Evolutionary conservation across 192 early-diverging fungal genomes (phyloP).

Genomic region (Rhizoclosmatium globosum): DNA sequence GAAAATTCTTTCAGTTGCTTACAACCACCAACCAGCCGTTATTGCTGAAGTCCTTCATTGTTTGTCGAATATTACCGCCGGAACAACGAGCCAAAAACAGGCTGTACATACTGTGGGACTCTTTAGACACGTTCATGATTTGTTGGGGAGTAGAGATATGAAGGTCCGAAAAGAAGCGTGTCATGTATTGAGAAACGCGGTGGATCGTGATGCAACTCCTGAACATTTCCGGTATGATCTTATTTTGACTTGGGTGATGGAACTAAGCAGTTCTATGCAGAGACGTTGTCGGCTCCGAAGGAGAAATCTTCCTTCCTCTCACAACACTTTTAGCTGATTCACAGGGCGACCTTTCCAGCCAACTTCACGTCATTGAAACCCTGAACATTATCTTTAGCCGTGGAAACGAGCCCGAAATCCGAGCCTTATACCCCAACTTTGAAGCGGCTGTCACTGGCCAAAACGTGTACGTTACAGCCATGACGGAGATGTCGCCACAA

Average conservation of each 20-base stretch:
- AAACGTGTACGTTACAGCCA: conserved; percentile 36
- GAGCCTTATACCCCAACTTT: conserved; percentile 18
- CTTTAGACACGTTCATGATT: conserved; percentile 20
- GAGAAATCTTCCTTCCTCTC: conserved; percentile 30
- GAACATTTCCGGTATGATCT: conserved; percentile 35
- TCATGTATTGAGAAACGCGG: conserved; percentile 42
- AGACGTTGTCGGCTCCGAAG: conserved; percentile 35
- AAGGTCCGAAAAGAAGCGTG: conserved; percentile 37
- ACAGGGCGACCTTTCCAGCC: conserved; percentile 8
- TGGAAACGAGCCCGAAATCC: conserved; percentile 39
- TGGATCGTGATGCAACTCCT: conserved; percentile 39
- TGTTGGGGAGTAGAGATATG: conserved; percentile 5
- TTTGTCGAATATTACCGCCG: conserved; percentile 45
- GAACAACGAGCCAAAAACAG: conserved; percentile 39
- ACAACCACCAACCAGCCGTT: conserved; percentile 12
- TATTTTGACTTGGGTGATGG: background rate
- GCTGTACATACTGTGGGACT: conserved; percentile 20
- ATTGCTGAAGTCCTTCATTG: conserved; percentile 33
- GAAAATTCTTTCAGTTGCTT: conserved; percentile 5
- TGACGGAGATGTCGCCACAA: conserved; percentile 1
- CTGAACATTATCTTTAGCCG: conserved; percentile 41
- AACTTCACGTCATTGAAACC: conserved; percentile 30
- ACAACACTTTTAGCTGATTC: conserved; percentile 17
- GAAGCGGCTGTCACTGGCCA: conserved; percentile 4
- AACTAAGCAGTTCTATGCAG: background rate